These are phyloP conservation scores for Cenchrus americanus DNA, from an alignment of 176 grass and related monocot species.

Conservation along the genomic window DNA sequence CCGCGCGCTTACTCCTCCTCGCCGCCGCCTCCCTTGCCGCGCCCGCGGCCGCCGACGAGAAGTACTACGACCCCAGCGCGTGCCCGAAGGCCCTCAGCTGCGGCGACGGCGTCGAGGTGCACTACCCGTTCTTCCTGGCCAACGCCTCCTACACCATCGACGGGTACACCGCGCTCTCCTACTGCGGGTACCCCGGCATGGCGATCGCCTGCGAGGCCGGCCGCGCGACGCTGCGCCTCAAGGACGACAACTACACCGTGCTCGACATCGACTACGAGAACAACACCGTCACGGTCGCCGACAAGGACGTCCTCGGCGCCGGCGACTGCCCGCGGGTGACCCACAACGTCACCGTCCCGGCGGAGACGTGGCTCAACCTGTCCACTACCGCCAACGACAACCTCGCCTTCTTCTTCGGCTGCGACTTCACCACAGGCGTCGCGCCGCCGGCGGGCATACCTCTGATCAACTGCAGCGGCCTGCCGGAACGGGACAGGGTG, in stretches of 20 bases:
- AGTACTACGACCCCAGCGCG: not conserved
- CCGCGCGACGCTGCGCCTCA: conserved; percentile 19
- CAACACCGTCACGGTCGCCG: conserved; percentile 34
- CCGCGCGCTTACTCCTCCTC: not conserved
- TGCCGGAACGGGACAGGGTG: not conserved
- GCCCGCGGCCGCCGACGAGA: not conserved
- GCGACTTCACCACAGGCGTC: not conserved
- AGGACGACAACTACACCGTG: conserved; percentile 33
- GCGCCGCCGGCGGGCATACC: fast-evolving
- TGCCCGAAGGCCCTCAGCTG: not conserved
- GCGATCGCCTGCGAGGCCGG: conserved; percentile 35
- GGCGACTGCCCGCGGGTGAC: conserved; percentile 38
- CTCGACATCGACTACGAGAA: conserved; percentile 39
- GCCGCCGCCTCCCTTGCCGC: not conserved
- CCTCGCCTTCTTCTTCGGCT: conserved; percentile 52
- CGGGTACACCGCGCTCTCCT: not conserved
- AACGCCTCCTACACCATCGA: not conserved
- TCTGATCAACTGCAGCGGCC: conserved; percentile 10
- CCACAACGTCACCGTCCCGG: conserved; percentile 35
- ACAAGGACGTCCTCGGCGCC: not conserved
- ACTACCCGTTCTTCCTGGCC: conserved; percentile 44
- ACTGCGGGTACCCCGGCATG: conserved; percentile 62
- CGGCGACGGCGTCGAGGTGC: not conserved
- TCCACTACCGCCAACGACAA: conserved; percentile 6
- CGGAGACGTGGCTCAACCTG: conserved; percentile 33